Percentiles rank a stretch among this genome's conserved stretches.
Evolutionary conservation across 345 rosid genomes (phyloP).

Genomic region (Odontarrhena argentea): DNA sequence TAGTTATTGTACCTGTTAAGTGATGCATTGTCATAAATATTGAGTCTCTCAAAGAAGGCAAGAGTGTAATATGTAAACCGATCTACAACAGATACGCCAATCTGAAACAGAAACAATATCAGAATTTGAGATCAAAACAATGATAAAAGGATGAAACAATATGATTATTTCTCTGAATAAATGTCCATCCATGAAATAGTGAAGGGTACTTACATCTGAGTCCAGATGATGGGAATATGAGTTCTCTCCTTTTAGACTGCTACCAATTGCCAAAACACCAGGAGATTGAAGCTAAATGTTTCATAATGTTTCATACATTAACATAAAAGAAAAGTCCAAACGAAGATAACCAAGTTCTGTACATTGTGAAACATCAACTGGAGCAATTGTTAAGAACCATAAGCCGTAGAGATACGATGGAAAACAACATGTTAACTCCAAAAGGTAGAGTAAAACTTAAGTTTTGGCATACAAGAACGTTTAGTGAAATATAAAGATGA

Average conservation of each 20-base stretch:
- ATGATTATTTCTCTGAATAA: constrained; percentile 6
- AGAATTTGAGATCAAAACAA: constrained; percentile 4
- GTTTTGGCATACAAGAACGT: neutral
- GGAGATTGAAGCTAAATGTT: constrained; percentile 80
- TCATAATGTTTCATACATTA: constrained; percentile 1
- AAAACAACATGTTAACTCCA: constrained; percentile 11
- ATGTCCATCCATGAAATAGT: constrained; percentile 7
- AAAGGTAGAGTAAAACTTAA: constrained; percentile 17
- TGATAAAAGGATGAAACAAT: constrained; percentile 16
- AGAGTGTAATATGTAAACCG: constrained; percentile 94
- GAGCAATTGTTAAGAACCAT: constrained; percentile 21
- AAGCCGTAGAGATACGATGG: neutral
- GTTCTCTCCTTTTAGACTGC: constrained; percentile 97
- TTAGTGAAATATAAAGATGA: neutral
- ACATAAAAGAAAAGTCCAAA: constrained; percentile 19
- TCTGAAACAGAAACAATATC: constrained; percentile 47
- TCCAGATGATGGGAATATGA: constrained; percentile 99
- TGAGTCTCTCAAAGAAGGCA: constrained; percentile 89
- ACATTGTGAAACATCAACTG: constrained; percentile 8
- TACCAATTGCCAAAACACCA: constrained; percentile 94
- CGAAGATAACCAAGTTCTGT: neutral
- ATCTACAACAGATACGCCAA: constrained; percentile 96
- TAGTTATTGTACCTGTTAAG: constrained; percentile 67
- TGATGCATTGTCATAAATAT: constrained; percentile 87
- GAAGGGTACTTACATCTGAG: constrained; percentile 70